Evolutionary conservation across 1,284 basidiomycete species (phyloP), one percentile per base, ranked within the genome.

Genomic region (Leccinum olivaceoglutinosum): DNA sequence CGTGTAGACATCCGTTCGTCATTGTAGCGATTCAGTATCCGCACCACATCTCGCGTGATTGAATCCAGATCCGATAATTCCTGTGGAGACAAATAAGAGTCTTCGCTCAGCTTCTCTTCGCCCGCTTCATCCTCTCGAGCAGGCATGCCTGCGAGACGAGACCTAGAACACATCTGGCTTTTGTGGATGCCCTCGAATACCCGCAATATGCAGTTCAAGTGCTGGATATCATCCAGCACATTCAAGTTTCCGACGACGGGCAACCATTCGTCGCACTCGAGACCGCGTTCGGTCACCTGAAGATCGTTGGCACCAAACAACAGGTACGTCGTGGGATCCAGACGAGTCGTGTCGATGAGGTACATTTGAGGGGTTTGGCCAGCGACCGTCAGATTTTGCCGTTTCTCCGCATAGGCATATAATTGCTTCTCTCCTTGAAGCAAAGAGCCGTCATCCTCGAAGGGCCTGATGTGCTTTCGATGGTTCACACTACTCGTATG

Each of bases 191-290:
- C 94, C 71, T 98, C 92, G 69, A 95, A 98, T 1, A 97, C 93
- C 54, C 96, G 86, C 60, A 96, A 79, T 87, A 98, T 89, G 72
- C 91, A 94, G 3, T 96, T 95, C 69, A 98, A 79, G 16, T 87
- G 83, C 71, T 92, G 89, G 25, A 97, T 79, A 69, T 94, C 89
- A 74, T 96, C 93, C 67, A 98, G 78, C 5, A 87, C 85, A 68
- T 90, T 85, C 64, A 89, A 74, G 68, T 90, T 83, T 54, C 95
- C 95, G 34, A 87, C 81, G 60, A 98, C 85, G 10, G 94, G 93
- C 29, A 98, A 79, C 96, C 96, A 98, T 56, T 85, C 86, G 71
- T 98, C 96, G 73, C 93, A 96, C 72, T 92, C 88, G 36, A 95
- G 76, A 2, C 92, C 92, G 16, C 84, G 81, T 54, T 85, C 81